Conservation (phyloP, 129 eudicot genomes). For the Logfia minima region DNA sequence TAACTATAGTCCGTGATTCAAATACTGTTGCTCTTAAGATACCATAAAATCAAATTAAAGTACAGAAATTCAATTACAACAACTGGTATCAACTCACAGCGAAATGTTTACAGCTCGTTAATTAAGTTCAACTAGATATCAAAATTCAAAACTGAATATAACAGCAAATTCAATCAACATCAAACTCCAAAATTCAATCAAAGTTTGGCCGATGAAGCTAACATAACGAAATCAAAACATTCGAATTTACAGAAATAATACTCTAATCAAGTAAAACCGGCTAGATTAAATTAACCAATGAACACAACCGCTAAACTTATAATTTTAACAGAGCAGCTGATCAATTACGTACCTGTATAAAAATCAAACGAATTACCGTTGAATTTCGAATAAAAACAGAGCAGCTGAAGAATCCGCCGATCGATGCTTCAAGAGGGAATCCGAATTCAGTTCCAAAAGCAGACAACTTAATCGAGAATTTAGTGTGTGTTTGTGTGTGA, state of each 20-base stretch:
- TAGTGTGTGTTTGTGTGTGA: conserved; percentile 22
- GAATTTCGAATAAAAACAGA: conserved; percentile 12
- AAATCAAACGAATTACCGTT: conserved; percentile 22
- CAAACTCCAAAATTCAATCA: conserved; percentile 31
- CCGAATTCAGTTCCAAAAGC: conserved; percentile 17
- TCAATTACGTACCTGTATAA: conserved; percentile 1
- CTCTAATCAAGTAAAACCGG: background rate
- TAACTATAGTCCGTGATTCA: background rate
- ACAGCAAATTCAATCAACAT: background rate
- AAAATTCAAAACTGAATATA: conserved; percentile 17
- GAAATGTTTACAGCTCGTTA: conserved; percentile 10
- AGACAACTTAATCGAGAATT: conserved; percentile 2
- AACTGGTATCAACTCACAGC: conserved; percentile 14
- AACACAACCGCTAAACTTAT: conserved; percentile 13
- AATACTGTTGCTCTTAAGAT: conserved; percentile 9
- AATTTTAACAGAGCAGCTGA: no score
- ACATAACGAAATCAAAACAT: conserved; percentile 14
- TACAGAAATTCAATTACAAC: conserved; percentile 10
- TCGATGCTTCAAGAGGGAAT: conserved; percentile 18
- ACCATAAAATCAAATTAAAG: conserved; percentile 2
- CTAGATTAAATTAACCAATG: background rate
- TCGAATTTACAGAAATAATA: conserved; percentile 14
- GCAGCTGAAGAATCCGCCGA: conserved; percentile 16
- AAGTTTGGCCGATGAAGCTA: background rate
- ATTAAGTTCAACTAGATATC: conserved; percentile 8